Base-by-base conservation (phyloP, 2,329 filamentous ascomycete genomes). In the Penicillium capsulatum region DNA sequence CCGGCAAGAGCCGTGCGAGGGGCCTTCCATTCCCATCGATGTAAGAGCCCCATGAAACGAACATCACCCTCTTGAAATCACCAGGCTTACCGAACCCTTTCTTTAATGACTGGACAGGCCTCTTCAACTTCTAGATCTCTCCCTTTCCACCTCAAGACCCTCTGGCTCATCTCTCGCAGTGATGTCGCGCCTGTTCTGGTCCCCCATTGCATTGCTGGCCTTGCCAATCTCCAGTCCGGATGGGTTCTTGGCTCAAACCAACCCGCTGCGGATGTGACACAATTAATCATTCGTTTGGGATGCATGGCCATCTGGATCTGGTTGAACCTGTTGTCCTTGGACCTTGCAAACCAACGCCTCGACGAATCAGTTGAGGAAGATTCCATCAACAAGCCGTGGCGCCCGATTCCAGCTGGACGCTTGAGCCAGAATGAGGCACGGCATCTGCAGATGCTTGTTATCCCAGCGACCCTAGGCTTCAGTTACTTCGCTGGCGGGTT, bases 361-460 rank as follows among this genome's bases (percentile, higher is more conserved):
- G 46, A 56, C 2, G 48, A 46, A 3, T 55, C 66, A 3, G 47
- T 67, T 7, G 31, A 44, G 1, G 69, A 72, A 41, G 69, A 71
- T 47, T 20, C 30, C 0, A 36, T 66, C 35, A 72, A 72, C 56
- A 71, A 71, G 37, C 64, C 66, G 13, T 59, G 56, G 51, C 50
- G 63, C 4, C 58, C 61, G 0, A 42, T 67, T 9, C 57, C 62
- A 3, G 40, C 45, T 2, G 45, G 48, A 4, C 50, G 52, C 1
- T 44, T 64, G 3, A 54, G 50, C 3, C 26, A 34, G 11, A 51
- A 35, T 5, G 7, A 42, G 13, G 40, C 47, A 4, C 27, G 14
- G 17, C 46, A 26, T 40, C n/a, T 28, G 7, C 9, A 13, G 13
- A 26, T 33, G 7, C 13, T 33, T 3, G 9, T 14, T 9, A 19